Conservation (phyloP, 768 basidiomycete genomes). For the Gymnopilus dilepis region DNA sequence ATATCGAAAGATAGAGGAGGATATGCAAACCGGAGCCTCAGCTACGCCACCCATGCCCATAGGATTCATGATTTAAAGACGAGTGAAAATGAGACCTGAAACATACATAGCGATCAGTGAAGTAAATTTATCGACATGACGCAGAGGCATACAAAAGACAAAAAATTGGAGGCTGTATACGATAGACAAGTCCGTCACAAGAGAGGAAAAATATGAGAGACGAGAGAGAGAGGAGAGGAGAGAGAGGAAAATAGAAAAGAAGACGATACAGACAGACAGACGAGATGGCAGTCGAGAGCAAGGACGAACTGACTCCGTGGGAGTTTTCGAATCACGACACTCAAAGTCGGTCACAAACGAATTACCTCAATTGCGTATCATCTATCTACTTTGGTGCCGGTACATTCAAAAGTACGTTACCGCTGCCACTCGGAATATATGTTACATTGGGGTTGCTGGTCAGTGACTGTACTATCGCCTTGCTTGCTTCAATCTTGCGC, state of each 20-base stretch:
- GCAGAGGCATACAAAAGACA: slow-evolving; percentile 53
- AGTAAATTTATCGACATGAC: slow-evolving; percentile 26
- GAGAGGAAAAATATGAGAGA: slow-evolving; percentile 53
- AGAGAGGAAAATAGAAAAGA: slow-evolving; percentile 54
- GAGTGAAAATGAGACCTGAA: slow-evolving; percentile 57
- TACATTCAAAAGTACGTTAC: slow-evolving; percentile 84
- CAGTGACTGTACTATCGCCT: slow-evolving; percentile 92
- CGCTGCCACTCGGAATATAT: slow-evolving; percentile 82
- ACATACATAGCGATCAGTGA: slow-evolving; percentile 23
- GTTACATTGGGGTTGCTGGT: slow-evolving; percentile 82
- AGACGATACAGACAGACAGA: slow-evolving; percentile 50
- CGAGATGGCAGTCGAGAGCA: slow-evolving; percentile 54
- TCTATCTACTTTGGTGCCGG: slow-evolving; percentile 55
- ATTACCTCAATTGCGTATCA: slow-evolving; percentile 12
- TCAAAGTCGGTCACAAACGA: slow-evolving; percentile 26
- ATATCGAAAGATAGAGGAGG: slow-evolving; percentile 24
- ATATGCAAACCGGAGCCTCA: slow-evolving; percentile 74
- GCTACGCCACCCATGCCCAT: slow-evolving; percentile 73
- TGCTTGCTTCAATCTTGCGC: slow-evolving; percentile 96
- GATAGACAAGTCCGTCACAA: slow-evolving; percentile 65
- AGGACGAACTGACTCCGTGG: slow-evolving; percentile 43
- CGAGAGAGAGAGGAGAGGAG: slow-evolving; percentile 46
- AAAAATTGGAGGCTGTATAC: slow-evolving; percentile 53
- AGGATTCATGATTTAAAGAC: slow-evolving; percentile 74
- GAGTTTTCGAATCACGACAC: slow-evolving; percentile 43